Evolutionary conservation across 192 early-diverging fungal genomes (phyloP).

Genomic region (Umbelopsis sp.): DNA sequence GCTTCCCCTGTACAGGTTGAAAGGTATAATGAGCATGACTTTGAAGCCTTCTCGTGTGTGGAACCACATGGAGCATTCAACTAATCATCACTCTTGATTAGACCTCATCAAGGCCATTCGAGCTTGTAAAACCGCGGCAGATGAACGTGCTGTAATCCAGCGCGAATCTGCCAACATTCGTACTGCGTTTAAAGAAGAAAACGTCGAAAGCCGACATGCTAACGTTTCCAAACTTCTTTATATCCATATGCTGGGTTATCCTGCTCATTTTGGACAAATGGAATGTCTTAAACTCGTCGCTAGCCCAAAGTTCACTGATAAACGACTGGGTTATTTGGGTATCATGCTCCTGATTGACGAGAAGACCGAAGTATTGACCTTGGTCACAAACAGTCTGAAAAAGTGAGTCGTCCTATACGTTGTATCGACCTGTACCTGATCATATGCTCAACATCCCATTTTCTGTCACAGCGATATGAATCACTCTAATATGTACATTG

Average conservation of each 20-base stretch:
- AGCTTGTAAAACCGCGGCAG: slow-evolving; percentile 96
- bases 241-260: slow-evolving; percentile 98
- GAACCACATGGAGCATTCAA: neutral
- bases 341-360: slow-evolving; percentile 98
- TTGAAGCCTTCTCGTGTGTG: neutral
- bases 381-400: slow-evolving; percentile 97
- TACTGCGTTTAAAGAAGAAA: slow-evolving; percentile 96
- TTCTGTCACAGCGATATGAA: slow-evolving; percentile 81
- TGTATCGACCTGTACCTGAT: neutral
- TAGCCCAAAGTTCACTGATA: slow-evolving; percentile 91
- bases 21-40: slow-evolving; percentile 24
- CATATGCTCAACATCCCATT: neutral
- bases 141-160: slow-evolving; percentile 97
- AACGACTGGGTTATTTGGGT: slow-evolving; percentile 97
- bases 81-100: slow-evolving; percentile 8
- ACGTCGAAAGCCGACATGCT: slow-evolving; percentile 84
- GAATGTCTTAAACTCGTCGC: slow-evolving; percentile 98
- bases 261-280: slow-evolving; percentile 99
- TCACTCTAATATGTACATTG: slow-evolving; percentile 92
- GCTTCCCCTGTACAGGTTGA: slow-evolving; percentile 42
- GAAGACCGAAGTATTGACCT: slow-evolving; percentile 94
- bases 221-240: slow-evolving; percentile 98
- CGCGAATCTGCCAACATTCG: slow-evolving; percentile 95
- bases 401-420: slow-evolving; percentile 62
- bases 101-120: slow-evolving; percentile 98